These are phyloP conservation scores for Camillea tinctor DNA, from an alignment of 2,329 filamentous ascomycete species.

Conservation along the genomic window DNA sequence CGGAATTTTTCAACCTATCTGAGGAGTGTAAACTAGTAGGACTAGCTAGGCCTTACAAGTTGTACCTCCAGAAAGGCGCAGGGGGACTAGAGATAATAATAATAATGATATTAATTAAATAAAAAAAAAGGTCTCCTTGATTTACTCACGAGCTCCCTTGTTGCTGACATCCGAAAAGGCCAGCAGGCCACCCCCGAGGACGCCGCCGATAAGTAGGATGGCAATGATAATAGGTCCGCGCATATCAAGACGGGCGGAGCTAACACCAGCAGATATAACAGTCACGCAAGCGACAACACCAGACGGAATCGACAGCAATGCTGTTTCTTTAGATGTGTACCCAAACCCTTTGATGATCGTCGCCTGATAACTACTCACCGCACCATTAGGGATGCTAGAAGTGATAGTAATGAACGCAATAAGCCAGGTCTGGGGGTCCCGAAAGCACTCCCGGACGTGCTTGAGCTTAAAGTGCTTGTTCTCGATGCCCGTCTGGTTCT, in stretches of 20 bases:
- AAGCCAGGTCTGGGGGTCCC: constrained; percentile 26
- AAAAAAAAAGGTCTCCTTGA: too few relatives aligned
- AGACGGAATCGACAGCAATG: constrained; percentile 40
- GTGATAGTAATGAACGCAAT: constrained; percentile 21
- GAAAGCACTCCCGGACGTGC: constrained; percentile 24
- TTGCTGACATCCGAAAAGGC: constrained; percentile 34
- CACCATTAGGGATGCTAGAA: constrained; percentile 35
- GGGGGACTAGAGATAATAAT: too few relatives aligned
- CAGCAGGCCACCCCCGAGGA: constrained; percentile 44
- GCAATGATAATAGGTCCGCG: constrained; percentile 41
- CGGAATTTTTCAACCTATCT: too few relatives aligned
- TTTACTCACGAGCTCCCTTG: constrained; percentile 33
- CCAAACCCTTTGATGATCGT: constrained; percentile 44
- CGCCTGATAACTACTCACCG: constrained; percentile 41
- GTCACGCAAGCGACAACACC: constrained; percentile 42
- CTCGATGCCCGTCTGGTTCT: constrained; percentile 29
- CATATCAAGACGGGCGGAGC: constrained; percentile 37
- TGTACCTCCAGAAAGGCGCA: too few relatives aligned
- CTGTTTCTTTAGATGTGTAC: constrained; percentile 41
- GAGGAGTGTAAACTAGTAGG: too few relatives aligned
- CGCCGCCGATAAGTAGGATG: constrained; percentile 44
- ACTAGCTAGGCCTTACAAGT: too few relatives aligned
- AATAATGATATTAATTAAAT: too few relatives aligned
- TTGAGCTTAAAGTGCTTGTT: constrained; percentile 28
- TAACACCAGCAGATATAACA: constrained; percentile 38